Percentiles rank a stretch among this genome's conserved stretches.
phyloP scores from a whole-genome alignment of 2,329 filamentous ascomycete genomes.

The Paraconiothyrium brasiliense region DNA sequence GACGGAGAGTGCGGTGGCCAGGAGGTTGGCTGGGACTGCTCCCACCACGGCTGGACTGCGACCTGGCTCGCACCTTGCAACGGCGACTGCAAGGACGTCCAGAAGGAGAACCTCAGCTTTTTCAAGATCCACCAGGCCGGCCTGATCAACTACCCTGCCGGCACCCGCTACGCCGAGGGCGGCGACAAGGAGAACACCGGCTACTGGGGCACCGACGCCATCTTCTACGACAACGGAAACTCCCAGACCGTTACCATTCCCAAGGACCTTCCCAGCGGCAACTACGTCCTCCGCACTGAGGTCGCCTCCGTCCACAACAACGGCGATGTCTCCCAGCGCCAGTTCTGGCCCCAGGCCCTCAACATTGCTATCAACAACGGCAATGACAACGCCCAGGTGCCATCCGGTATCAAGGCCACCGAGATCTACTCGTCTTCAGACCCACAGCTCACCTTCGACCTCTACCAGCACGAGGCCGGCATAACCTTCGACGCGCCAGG shows the following conservation, averaged over 20 bases:
- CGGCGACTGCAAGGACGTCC: conserved; percentile 45
- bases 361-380: conserved; percentile 47
- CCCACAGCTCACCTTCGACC: conserved; percentile 38
- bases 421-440: conserved; percentile 41
- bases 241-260: conserved; percentile 44
- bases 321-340: conserved; percentile 40
- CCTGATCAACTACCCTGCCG: conserved; percentile 38
- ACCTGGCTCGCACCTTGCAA: conserved; percentile 44
- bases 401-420: conserved; percentile 41
- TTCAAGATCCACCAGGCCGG: conserved; percentile 47
- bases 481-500: conserved; percentile 37
- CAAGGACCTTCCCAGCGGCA: conserved; percentile 41
- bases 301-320: conserved; percentile 48
- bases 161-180: conserved; percentile 37
- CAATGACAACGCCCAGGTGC: conserved; percentile 34
- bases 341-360: conserved; percentile 49
- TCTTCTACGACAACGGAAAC: conserved; percentile 48
- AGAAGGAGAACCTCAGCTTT: conserved; percentile 42
- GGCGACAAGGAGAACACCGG: conserved; percentile 33
- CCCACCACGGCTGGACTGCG: conserved; percentile 45
- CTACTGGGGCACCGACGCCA: conserved; percentile 45
- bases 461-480: conserved; percentile 42
- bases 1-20: conserved; percentile 32
- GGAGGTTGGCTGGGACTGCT: conserved; percentile 46
- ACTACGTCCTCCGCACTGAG: conserved; percentile 49